Evolutionary conservation across 352 stramenopile species (phyloP), one percentile per base, ranked within the genome.

Genomic region (Globisporangium apiculatum): DNA sequence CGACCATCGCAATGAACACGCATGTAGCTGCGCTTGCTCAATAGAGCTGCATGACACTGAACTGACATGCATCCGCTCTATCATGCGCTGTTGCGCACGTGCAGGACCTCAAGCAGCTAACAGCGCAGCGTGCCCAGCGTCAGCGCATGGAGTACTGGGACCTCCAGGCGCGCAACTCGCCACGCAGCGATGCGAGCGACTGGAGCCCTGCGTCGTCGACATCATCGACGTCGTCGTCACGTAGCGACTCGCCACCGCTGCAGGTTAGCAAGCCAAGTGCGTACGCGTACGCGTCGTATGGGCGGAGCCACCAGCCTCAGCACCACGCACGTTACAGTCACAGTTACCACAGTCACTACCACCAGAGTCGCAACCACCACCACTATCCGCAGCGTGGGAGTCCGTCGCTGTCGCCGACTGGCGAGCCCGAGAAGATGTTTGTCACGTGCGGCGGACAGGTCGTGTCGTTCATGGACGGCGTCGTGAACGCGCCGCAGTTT

Each of bases 381-480:
- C 41, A 67, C 60, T 52, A 69, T 58, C 51, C 69, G 40, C 0
- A 57, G 52, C 42, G 51, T 47, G 45, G 51, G 17, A 69, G 58
- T 49, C 60, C 61, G 7, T 66, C 59, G 18, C 59, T 53, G 12
- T 72, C 67, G 24, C 61, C 67, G 4, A 61, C 17, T 12, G 63
- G 60, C 45, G 61, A 45, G n/a, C 52, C 62, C 5, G 76, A 87
- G 58, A 82, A 79, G 54, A 87, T 91, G 73, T 89, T 90, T 53
- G 71, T 93, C n/a, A 93, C 83, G 31, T 89, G 68, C 42, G 79
- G 83, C 18, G 83, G 83, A 1, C 83, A 93, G 53, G 71, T 91
- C 40, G 79, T 93, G 54, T 88, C 75, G 48, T 87, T 93, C 57
- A 87, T 93, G 79, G 83, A 89, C 17, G 83, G 83, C 49, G 83